Conservation (phyloP, 257 asterid species). For the Ilex asprella region DNA sequence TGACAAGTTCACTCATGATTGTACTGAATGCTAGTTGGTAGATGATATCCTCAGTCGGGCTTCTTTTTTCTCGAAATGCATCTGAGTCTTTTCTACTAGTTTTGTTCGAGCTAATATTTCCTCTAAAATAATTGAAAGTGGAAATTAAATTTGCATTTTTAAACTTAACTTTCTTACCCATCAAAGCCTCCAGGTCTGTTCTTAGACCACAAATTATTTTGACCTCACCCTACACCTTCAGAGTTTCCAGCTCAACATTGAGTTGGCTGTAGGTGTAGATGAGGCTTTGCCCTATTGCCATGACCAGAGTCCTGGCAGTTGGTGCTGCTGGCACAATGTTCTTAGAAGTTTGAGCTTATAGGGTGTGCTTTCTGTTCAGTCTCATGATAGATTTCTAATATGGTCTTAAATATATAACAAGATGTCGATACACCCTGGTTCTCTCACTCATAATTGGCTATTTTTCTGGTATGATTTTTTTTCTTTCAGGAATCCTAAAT, state of each 20-base stretch:
- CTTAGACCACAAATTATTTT: not conserved
- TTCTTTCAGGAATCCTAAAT: conserved; percentile 15
- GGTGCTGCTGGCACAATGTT: not conserved
- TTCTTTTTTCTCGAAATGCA: too few species aligned
- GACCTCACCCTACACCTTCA: not conserved
- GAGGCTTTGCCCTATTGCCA: not conserved
- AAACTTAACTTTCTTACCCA: too few species aligned
- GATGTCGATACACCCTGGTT: not conserved
- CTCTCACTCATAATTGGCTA: not conserved
- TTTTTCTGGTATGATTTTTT: not conserved
- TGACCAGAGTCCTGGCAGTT: not conserved
- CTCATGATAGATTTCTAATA: not conserved
- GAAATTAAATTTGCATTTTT: too few species aligned
- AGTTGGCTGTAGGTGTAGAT: not conserved
- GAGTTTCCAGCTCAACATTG: not conserved
- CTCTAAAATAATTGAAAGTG: not conserved
- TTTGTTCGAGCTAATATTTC: not conserved
- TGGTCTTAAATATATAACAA: too few species aligned
- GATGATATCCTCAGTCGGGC: too few species aligned
- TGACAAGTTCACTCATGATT: too few species aligned
- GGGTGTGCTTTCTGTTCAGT: not conserved
- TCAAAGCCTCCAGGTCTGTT: not conserved
- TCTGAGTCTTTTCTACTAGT: too few species aligned
- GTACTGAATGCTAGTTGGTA: too few species aligned
- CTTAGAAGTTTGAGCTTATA: too few species aligned